phyloP scores from a whole-genome alignment of 148 eudicot species.

The Fallopia convolvulus region DNA sequence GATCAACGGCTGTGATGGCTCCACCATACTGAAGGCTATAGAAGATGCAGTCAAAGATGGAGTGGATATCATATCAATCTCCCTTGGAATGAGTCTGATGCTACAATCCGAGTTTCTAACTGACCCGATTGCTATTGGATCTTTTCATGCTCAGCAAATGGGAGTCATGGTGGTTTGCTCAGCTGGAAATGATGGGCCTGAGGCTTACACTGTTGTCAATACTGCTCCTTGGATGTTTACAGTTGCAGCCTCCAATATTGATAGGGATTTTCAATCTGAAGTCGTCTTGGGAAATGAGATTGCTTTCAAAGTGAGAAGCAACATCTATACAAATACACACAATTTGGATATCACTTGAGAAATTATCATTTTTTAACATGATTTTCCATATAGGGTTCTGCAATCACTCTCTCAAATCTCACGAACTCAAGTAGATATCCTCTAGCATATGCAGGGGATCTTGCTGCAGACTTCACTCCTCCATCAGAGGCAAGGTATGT shows the following conservation, averaged over 20 bases:
- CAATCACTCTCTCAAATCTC: constrained; percentile 45
- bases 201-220: constrained; percentile 39
- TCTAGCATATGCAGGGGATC: constrained; percentile 42
- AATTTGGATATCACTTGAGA: background rate
- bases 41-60: constrained; percentile 71
- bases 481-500: constrained; percentile 55
- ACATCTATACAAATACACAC: background rate
- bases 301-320: constrained; percentile 28
- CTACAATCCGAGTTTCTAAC: constrained; percentile 35
- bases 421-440: constrained; percentile 33
- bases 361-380: background rate
- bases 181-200: constrained; percentile 66
- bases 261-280: constrained; percentile 40
- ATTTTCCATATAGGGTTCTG: constrained; percentile 38
- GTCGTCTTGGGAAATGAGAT: constrained; percentile 42
- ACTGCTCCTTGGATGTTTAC: constrained; percentile 71
- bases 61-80: constrained; percentile 60
- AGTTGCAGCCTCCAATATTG: constrained; percentile 60
- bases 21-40: constrained; percentile 48
- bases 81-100: constrained; percentile 42
- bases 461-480: constrained; percentile 41
- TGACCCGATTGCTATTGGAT: constrained; percentile 58
- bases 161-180: constrained; percentile 60
- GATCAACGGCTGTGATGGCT: constrained; percentile 35
- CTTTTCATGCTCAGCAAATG: constrained; percentile 60